Percentiles rank a stretch among this genome's conserved stretches.
Evolutionary conservation across 768 basidiomycete genomes (phyloP).

Genomic region (Holtermanniella nyarrowii): DNA sequence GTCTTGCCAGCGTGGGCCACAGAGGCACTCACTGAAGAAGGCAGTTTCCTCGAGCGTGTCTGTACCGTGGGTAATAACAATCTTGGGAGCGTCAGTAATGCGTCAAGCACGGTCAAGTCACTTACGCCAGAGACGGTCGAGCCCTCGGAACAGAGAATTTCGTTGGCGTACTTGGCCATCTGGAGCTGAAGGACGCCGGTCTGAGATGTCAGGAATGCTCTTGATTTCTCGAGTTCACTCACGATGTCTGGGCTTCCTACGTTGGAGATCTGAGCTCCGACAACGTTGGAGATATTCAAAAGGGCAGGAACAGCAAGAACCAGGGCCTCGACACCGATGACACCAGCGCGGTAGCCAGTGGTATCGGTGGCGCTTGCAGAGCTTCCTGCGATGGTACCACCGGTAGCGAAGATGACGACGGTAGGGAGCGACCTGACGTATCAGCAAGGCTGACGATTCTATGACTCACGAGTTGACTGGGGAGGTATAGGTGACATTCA

Average conservation of each 20-base stretch:
- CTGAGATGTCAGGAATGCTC: background rate
- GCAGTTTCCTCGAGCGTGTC: slow-evolving; percentile 39
- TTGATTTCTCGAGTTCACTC: background rate
- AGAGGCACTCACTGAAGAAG: slow-evolving; percentile 15
- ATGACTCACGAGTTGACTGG: background rate
- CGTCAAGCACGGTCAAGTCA: background rate
- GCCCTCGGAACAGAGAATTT: slow-evolving; percentile 21
- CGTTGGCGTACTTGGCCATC: slow-evolving; percentile 18
- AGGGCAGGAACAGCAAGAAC: slow-evolving; percentile 10
- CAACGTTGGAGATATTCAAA: slow-evolving; percentile 11
- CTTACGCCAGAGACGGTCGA: slow-evolving; percentile 21
- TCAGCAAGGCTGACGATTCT: background rate
- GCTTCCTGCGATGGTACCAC: slow-evolving; percentile 18
- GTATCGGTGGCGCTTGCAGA: slow-evolving; percentile 10
- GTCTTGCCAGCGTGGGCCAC: background rate
- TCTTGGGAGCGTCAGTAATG: background rate
- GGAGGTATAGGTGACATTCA: background rate
- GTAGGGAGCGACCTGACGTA: slow-evolving; percentile 8
- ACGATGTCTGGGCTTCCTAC: slow-evolving; percentile 12
- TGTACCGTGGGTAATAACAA: slow-evolving; percentile 23
- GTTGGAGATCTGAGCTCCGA: slow-evolving; percentile 15
- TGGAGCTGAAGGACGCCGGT: background rate
- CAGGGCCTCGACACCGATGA: slow-evolving; percentile 9
- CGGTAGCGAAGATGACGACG: slow-evolving; percentile 20
- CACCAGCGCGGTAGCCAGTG: slow-evolving; percentile 11